phyloP scores from a whole-genome alignment of 768 basidiomycete genomes.

The Harrya chromipes region DNA sequence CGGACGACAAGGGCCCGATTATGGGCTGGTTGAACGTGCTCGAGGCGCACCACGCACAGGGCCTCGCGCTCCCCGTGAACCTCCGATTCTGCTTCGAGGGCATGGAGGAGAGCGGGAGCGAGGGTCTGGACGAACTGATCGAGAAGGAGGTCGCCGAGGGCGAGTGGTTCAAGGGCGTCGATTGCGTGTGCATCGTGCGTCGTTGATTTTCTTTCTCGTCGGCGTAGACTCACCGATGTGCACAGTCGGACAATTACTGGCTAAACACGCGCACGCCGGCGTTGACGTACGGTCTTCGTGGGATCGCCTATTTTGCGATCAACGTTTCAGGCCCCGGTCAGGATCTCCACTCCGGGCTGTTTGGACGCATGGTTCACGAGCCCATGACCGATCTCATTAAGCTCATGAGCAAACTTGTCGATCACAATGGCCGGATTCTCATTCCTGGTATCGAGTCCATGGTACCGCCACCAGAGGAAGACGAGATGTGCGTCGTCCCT shows the following conservation, averaged over 20 bases:
- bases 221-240: background rate
- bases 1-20: constrained; percentile 90
- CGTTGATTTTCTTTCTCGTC: background rate
- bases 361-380: constrained; percentile 78
- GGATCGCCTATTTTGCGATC: constrained; percentile 82
- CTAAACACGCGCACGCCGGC: constrained; percentile 76
- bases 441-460: constrained; percentile 87
- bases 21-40: constrained; percentile 88
- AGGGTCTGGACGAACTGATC: constrained; percentile 88
- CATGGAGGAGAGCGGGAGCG: constrained; percentile 95
- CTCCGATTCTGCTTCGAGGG: constrained; percentile 91
- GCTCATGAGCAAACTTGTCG: constrained; percentile 84
- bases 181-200: constrained; percentile 89
- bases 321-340: constrained; percentile 78
- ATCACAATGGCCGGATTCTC: constrained; percentile 74
- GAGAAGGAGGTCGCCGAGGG: constrained; percentile 65
- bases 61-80: constrained; percentile 80
- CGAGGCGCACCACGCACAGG: constrained; percentile 71
- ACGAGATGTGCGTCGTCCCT: constrained; percentile 54
- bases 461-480: constrained; percentile 67
- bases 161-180: constrained; percentile 80
- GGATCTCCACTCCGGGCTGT: constrained; percentile 89
- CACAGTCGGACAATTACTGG: constrained; percentile 93
- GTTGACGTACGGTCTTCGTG: constrained; percentile 86
- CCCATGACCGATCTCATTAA: constrained; percentile 92